Conservation (phyloP, 768 basidiomycete genomes). For the Boletus barrowsii region DNA sequence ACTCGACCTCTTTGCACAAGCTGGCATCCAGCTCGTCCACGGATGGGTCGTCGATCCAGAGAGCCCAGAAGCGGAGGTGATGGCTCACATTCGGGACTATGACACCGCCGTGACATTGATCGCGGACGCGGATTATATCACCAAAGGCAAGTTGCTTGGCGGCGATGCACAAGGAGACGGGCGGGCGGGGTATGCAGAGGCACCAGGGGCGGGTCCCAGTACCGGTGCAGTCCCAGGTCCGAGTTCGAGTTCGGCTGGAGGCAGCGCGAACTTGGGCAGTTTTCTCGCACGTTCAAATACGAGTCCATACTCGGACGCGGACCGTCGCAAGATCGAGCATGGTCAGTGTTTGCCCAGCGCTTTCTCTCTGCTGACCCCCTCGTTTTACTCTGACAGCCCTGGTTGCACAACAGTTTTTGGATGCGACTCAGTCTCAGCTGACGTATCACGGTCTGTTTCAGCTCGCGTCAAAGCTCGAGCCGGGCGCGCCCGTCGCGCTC, state of each 20-base stretch:
- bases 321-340: constrained; percentile 62
- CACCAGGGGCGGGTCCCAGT: neutral
- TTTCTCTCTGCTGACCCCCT: neutral
- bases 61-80: constrained; percentile 52
- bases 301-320: constrained; percentile 44
- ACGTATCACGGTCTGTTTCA: constrained; percentile 87
- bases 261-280: neutral
- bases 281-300: neutral
- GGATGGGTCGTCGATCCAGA: constrained; percentile 63
- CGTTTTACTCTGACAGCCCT: constrained; percentile 46
- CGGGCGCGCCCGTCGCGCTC: constrained; percentile 72
- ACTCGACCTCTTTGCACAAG: constrained; percentile 81
- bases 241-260: neutral
- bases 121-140: constrained; percentile 76
- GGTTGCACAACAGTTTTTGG: constrained; percentile 63
- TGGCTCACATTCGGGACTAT: constrained; percentile 60
- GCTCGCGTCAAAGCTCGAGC: constrained; percentile 49
- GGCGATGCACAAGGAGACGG: neutral
- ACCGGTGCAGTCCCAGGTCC: neutral
- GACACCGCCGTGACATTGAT: constrained; percentile 72
- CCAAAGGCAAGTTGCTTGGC: constrained; percentile 55
- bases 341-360: constrained; percentile 45
- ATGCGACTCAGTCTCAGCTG: constrained; percentile 72
- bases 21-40: constrained; percentile 77
- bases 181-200: neutral